Base-by-base conservation (phyloP, 176 grass and related monocot species). In the Oryza rufipogon region DNA sequence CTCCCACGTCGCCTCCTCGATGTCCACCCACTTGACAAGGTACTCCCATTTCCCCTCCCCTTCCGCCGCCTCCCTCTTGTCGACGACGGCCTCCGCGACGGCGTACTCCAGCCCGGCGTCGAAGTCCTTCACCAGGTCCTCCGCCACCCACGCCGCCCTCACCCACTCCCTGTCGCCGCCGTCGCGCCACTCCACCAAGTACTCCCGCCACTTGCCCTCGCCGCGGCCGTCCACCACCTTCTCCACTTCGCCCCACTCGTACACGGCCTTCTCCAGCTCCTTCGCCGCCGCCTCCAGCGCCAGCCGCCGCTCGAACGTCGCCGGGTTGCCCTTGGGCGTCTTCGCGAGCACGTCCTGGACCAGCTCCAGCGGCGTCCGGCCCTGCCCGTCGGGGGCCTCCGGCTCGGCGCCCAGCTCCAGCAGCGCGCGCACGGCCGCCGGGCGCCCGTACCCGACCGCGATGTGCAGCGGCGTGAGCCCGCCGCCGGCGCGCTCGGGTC, bases 171-270 rank as follows among this genome's bases (percentile, higher is more conserved):
- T 88, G 61, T 93, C 93, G 8, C 91, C 96, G 22, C 89, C 89
- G 80, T 98, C 93, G 70, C 84, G 90, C 93, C 96, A 98, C 80
- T 98, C 96, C 39, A 98, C 89, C 17, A 95, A 82, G 76, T 94
- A 98, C 83, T 95, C 96, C 80, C 89, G 77, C 86, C 90, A 84
- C 74, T 90, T 93, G 12, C 93, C 91, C 22, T 98, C 83, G 5
- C 96, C 96, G 51, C 96, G 83, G 13, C 77, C 93, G 71, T 95
- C 96, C 22, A 98, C 78, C 75, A 98, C 89, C 91, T 67, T 92
- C 82, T 87, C 96, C 80, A 98, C 93, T 77, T 95, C 88, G n/a
- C 81, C 93, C 96, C 93, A 98, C 89, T 98, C 91, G 86, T 93
- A 98, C 76, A 98, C 91, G 15, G 86, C 91, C 89, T 83, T 92